A percentile compares a stretch with the other conserved stretches of the same genome.
phyloP scores from a whole-genome alignment of 2,329 filamentous ascomycete species.

The Periconia sp. region DNA sequence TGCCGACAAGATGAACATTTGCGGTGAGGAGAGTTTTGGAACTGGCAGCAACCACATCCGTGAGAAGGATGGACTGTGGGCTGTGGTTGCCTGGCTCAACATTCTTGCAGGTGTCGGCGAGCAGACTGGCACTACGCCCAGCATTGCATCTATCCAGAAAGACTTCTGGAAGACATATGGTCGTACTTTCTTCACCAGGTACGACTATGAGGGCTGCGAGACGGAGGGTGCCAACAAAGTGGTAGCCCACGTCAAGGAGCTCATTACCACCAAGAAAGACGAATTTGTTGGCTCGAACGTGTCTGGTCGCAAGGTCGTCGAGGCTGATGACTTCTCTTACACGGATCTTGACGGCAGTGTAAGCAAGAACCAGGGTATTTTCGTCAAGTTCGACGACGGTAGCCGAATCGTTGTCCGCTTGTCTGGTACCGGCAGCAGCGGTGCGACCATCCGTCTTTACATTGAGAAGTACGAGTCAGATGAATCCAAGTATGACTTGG shows the following conservation, averaged over 20 bases:
- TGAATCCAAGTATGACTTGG: constrained; percentile 71
- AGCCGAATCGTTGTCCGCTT: constrained; percentile 94
- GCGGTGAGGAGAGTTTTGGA: constrained; percentile 96
- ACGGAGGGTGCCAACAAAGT: constrained; percentile 89
- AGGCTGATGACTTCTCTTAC: constrained; percentile 96
- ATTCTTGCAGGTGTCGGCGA: constrained; percentile 94
- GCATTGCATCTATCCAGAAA: constrained; percentile 93
- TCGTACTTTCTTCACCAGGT: constrained; percentile 97
- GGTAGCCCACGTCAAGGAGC: constrained; percentile 74
- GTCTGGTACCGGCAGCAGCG: constrained; percentile 91
- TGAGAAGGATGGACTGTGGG: constrained; percentile 98
- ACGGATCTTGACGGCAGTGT: constrained; percentile 98
- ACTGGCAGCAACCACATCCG: constrained; percentile 98
- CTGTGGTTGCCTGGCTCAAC: constrained; percentile 96
- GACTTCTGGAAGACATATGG: constrained; percentile 97
- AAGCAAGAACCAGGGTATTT: constrained; percentile 93
- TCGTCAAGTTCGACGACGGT: constrained; percentile 89
- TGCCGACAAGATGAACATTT: constrained; percentile 99
- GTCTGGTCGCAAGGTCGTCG: constrained; percentile 77
- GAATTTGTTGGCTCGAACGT: constrained; percentile 85
- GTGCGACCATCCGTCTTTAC: constrained; percentile 94
- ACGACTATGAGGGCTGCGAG: constrained; percentile 97
- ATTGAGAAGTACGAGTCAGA: constrained; percentile 94
- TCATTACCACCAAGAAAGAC: constrained; percentile 68
- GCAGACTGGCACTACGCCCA: constrained; percentile 77